phyloP scores from a whole-genome alignment of 305 asterid genomes.

The Fraxinus platypoda region DNA sequence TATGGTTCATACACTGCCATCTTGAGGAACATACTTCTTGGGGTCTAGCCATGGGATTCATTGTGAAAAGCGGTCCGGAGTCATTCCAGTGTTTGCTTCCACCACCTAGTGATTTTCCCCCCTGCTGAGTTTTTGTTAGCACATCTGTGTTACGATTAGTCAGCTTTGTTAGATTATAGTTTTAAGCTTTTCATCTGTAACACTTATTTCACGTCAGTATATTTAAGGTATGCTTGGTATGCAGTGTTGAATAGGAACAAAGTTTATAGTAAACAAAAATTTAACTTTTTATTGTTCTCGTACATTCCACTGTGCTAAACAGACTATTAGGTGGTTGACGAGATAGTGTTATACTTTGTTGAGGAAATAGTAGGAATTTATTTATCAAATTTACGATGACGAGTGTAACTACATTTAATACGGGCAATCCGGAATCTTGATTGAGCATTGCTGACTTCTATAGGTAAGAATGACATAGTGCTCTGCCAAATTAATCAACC shows the following conservation, averaged over 20 bases:
- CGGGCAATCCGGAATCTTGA: neutral
- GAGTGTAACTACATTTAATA: neutral
- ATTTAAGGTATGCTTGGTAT: neutral
- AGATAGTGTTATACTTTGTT: neutral
- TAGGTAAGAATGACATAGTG: neutral
- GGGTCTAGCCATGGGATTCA: slow-evolving; percentile 72
- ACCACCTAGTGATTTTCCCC: slow-evolving; percentile 75
- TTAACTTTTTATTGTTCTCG: neutral
- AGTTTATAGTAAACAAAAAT: neutral
- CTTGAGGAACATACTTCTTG: slow-evolving; percentile 77
- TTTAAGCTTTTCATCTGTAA: neutral
- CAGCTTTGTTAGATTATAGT: neutral
- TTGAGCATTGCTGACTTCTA: neutral
- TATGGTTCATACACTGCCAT: slow-evolving; percentile 82
- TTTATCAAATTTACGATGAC: neutral
- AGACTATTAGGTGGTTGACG: neutral
- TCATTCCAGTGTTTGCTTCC: slow-evolving; percentile 53
- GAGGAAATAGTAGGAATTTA: neutral
- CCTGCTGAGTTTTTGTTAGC: slow-evolving; percentile 39
- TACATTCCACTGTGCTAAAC: neutral
- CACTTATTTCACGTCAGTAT: neutral
- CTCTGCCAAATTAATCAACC: neutral
- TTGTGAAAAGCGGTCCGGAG: slow-evolving; percentile 51
- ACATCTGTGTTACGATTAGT: neutral
- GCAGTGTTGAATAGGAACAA: neutral